Percentiles rank a stretch among this genome's conserved stretches.
phyloP scores from a whole-genome alignment of 139 green algal species.

The Chlorella sp. region DNA sequence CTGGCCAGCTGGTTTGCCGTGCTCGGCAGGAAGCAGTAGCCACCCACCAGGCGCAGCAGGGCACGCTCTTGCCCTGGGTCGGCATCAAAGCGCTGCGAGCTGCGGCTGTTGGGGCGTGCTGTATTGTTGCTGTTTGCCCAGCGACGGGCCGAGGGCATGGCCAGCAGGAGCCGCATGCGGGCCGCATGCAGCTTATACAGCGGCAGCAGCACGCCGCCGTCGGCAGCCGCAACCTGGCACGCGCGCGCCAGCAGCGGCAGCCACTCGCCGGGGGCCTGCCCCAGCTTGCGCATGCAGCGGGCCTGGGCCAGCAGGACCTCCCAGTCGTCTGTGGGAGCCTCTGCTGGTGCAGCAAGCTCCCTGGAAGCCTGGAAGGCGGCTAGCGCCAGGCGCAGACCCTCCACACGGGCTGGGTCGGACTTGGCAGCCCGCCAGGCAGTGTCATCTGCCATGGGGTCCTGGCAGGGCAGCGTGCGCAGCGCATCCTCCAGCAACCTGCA shows the following conservation, averaged over 20 bases:
- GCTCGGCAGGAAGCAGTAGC: conserved; percentile 27
- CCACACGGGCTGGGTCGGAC: no score
- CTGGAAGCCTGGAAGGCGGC: neutral
- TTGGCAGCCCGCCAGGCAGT: neutral
- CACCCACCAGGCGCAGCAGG: neutral
- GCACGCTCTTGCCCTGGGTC: neutral
- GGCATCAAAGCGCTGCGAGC: neutral
- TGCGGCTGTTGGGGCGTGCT: neutral
- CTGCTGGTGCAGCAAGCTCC: no score
- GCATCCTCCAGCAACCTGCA: conserved; percentile 19
- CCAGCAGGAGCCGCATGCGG: conserved; percentile 24
- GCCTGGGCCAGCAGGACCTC: neutral
- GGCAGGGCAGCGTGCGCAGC: conserved; percentile 22
- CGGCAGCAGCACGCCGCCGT: conserved; percentile 16
- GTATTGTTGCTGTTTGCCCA: neutral
- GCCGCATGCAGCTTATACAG: conserved; percentile 22
- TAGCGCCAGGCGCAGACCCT: neutral
- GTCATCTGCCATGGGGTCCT: neutral
- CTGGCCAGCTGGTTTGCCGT: neutral
- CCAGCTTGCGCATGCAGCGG: conserved; percentile 22
- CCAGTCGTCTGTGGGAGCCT: neutral
- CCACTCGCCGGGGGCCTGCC: neutral
- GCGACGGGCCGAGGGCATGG: conserved; percentile 1
- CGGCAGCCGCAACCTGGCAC: neutral
- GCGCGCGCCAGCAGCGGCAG: conserved; percentile 12